phyloP scores from a whole-genome alignment of 805 yeast genomes.

The Alloascoidea africana region DNA sequence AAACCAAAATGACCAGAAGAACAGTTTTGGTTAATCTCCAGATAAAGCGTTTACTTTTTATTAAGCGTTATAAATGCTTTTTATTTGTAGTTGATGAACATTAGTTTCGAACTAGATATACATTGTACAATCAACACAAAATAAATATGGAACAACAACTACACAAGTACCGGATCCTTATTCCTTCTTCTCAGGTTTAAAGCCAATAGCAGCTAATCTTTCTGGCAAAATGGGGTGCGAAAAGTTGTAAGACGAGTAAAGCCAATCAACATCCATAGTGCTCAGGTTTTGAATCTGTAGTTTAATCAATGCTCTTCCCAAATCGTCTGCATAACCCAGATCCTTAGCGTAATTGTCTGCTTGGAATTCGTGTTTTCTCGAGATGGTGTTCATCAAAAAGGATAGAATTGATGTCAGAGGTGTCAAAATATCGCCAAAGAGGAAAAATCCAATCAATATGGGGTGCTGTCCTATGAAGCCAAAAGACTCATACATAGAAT shows the following conservation, averaged over 20 bases:
- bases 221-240: conserved; percentile 90
- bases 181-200: conserved; percentile 9
- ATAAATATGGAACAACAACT: no score
- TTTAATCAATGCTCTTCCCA: conserved; percentile 59
- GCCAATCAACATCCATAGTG: conserved; percentile 79
- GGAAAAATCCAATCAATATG: conserved; percentile 61
- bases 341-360: conserved; percentile 80
- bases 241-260: conserved; percentile 77
- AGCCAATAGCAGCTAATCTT: conserved; percentile 63
- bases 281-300: conserved; percentile 71
- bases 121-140: no score
- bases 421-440: conserved; percentile 63
- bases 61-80: no score
- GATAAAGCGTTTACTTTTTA: no score
- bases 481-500: conserved; percentile 61
- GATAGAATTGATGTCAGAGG: conserved; percentile 62
- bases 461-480: conserved; percentile 63
- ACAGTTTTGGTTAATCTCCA: no score
- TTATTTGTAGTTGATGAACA: no score
- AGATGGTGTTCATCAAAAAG: conserved; percentile 51
- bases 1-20: no score
- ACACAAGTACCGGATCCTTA: no score
- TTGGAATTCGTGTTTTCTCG: conserved; percentile 84
- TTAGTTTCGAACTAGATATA: no score
- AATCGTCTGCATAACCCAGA: conserved; percentile 53